A percentile compares a stretch with the other conserved stretches of the same genome.
phyloP scores from a whole-genome alignment of 306 rosid genomes.

The Pachyrhizus erosus region DNA sequence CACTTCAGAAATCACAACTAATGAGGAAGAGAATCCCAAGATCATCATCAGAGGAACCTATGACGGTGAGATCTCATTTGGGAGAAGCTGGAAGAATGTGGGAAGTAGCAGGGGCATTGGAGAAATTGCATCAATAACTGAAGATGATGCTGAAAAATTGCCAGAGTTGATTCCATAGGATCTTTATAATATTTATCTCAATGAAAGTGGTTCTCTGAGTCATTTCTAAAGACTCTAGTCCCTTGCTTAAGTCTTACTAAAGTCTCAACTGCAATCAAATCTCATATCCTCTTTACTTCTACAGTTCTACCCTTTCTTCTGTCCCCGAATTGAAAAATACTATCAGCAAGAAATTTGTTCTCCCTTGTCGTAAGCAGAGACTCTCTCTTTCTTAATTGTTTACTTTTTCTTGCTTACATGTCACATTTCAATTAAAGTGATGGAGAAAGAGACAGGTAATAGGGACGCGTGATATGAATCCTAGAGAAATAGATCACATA shows the following conservation, averaged over 20 bases:
- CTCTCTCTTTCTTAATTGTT: neutral
- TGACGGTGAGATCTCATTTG: slow-evolving; percentile 69
- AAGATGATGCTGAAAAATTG: slow-evolving; percentile 41
- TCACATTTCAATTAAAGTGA: neutral
- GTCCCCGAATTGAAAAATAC: neutral
- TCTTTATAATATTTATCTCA: slow-evolving; percentile 7
- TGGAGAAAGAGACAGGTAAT: neutral
- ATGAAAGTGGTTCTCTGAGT: neutral
- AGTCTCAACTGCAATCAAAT: neutral
- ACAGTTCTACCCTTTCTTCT: neutral
- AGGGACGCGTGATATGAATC: neutral
- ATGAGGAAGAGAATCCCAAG: slow-evolving; percentile 41
- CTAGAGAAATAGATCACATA: neutral
- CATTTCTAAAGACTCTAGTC: neutral
- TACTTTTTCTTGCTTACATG: neutral
- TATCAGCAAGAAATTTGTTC: neutral
- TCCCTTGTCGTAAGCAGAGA: neutral
- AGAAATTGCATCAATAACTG: slow-evolving; percentile 54
- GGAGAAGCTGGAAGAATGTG: slow-evolving; percentile 53
- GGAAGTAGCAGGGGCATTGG: slow-evolving; percentile 47
- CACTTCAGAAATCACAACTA: slow-evolving; percentile 16
- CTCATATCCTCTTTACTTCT: neutral
- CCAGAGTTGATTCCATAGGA: slow-evolving; percentile 27
- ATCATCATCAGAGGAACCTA: slow-evolving; percentile 47
- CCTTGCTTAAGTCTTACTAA: neutral